Evolutionary conservation across 495 filamentous ascomycete genomes (phyloP), one percentile per base, ranked within the genome.

Genomic region (Neurospora tetraspora): DNA sequence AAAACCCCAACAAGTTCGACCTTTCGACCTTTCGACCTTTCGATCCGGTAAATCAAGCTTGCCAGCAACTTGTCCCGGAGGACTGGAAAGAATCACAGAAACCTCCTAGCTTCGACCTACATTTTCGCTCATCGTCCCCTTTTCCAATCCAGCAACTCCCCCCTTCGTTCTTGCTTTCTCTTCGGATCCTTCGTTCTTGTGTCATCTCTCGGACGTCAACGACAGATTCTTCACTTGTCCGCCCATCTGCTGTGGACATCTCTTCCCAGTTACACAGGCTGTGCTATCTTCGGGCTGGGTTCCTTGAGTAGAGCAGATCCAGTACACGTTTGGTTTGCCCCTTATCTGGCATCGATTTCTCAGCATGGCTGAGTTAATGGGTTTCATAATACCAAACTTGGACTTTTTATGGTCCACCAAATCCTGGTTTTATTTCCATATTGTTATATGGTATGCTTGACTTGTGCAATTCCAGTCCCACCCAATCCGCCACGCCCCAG

Each of bases 381-480:
- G 78, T 75, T 72, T 84, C 68, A 53, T 76, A 71, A 76, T 81
- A 74, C 83, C 81, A 39, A 72, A 71, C 36, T 73, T 82, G 75
- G 77, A 80, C 68, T 81, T 85, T 61, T 74, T 83, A 77, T 81
- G 78, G 78, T 83, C 78, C 59, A 72, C 79, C 39, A 76, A 68
- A 16, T 78, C 79, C 53, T 83, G 81, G 81, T 71, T 72, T 8
- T 69, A 74, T 43, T 72, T 81, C 16, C 85, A 85, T 74, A 80
- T 76, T 70, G 72, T 81, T 68, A 74, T 86, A 42, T 85, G 84
- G 84, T 86, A 81, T 80, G 73, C 61, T 75, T 70, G 20, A 43
- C 39, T 70, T 39, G 39, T 73, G 69, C 69, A 36, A 59, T 31
- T 36, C 20, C 16, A 43, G 23, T 37, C 69, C 14, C 43, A 65